Percentiles rank a stretch among this genome's conserved stretches.
These are phyloP conservation scores for Aureobasidium namibiae DNA, from an alignment of 2,329 filamentous ascomycete species.

Conservation along the genomic window DNA sequence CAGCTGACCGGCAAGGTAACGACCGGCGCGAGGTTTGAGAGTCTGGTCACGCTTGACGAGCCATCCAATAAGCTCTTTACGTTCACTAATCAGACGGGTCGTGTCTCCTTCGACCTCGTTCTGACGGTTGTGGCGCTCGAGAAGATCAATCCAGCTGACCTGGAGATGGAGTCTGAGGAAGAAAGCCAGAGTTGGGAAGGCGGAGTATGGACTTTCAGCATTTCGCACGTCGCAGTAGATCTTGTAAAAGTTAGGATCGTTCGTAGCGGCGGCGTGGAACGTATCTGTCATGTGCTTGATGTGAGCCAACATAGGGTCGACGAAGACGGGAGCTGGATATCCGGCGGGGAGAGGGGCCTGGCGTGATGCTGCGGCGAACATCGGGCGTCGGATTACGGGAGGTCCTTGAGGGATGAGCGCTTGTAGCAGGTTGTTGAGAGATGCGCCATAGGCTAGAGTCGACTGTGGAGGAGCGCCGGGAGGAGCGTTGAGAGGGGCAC, in stretches of 20 bases:
- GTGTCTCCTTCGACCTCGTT: not conserved
- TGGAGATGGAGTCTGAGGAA: not conserved
- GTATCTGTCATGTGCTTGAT: not conserved
- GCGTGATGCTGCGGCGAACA: not conserved
- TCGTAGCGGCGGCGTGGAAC: not conserved
- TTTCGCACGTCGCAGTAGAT: not conserved
- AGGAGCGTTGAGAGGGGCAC: not conserved
- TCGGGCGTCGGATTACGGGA: not conserved
- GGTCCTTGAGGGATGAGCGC: not conserved
- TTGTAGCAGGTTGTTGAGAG: not conserved
- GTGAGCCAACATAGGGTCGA: not conserved
- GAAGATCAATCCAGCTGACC: not conserved
- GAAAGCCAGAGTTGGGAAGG: not conserved
- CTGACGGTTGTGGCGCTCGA: not conserved
- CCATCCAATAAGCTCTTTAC: not conserved
- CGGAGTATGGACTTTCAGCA: not conserved
- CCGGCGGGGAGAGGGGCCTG: not conserved
- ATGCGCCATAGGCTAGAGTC: not conserved
- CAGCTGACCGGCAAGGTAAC: not conserved
- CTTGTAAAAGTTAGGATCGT: not conserved
- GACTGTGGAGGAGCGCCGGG: not conserved
- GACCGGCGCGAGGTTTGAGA: not conserved
- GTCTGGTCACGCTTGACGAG: not conserved
- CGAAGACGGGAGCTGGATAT: not conserved
- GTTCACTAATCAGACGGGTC: not conserved